These are phyloP conservation scores for Trypanosomatidae sp. DNA, from an alignment of 208 protist species.

Conservation along the genomic window DNA sequence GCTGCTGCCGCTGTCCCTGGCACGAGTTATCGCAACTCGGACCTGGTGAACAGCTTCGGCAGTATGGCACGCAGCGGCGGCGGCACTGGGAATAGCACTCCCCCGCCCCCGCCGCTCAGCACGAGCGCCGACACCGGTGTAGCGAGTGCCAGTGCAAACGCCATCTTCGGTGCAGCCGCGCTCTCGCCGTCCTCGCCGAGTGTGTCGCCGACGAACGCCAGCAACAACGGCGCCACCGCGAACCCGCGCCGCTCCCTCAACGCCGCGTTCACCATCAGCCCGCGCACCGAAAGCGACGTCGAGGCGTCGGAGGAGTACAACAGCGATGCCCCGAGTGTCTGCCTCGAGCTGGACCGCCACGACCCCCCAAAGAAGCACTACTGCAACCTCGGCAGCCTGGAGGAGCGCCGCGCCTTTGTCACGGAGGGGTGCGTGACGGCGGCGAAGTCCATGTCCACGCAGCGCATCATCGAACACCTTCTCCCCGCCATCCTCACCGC, in stretches of 20 bases:
- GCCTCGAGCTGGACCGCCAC: conserved; percentile 41
- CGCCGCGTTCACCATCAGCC: conserved; percentile 62
- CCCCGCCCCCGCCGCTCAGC: no score
- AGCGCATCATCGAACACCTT: conserved; percentile 56
- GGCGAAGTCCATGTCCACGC: conserved; percentile 48
- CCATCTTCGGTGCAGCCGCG: no score
- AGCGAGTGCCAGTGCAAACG: neutral
- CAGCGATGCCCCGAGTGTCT: conserved; percentile 29
- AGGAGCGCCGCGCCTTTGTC: conserved; percentile 61
- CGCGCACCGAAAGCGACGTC: conserved; percentile 47
- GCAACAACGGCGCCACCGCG: neutral
- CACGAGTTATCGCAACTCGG: no score
- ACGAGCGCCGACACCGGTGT: neutral
- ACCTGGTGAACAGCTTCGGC: no score
- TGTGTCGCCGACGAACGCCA: neutral
- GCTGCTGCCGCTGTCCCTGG: no score
- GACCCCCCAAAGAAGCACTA: conserved; percentile 29
- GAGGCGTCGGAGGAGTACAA: conserved; percentile 28
- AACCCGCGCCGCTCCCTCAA: conserved; percentile 58
- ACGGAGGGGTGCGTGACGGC: conserved; percentile 37
- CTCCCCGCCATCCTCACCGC: conserved; percentile 60
- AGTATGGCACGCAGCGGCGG: neutral
- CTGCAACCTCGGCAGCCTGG: conserved; percentile 39
- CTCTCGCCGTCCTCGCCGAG: neutral
- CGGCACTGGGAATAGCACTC: neutral